Percentiles rank a stretch among this genome's conserved stretches.
Conservation (phyloP, 352 stramenopile genomes). For the Pythium chondricola region DNA sequence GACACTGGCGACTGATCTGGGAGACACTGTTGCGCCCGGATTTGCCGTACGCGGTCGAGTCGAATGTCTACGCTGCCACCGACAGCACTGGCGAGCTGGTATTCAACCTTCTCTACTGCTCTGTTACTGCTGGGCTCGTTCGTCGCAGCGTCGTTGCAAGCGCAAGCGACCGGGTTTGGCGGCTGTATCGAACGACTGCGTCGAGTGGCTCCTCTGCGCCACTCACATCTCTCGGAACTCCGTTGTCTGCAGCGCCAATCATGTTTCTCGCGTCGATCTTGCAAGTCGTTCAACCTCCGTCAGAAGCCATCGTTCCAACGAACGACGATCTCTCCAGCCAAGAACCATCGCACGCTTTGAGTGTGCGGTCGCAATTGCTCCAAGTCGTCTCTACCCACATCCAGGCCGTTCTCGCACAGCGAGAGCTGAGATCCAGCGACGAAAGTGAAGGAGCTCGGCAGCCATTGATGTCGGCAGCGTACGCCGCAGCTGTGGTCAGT, state of each 20-base stretch:
- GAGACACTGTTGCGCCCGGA: conserved; percentile 8
- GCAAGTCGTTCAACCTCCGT: conserved; percentile 11
- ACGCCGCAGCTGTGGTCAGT: conserved; percentile 1
- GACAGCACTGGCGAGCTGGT: conserved; percentile 9
- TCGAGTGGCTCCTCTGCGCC: neutral
- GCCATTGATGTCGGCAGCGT: neutral
- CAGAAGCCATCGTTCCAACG: neutral
- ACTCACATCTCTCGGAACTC: neutral
- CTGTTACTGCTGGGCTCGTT: conserved; percentile 7
- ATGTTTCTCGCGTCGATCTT: conserved; percentile 9
- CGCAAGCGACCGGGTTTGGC: conserved; percentile 11
- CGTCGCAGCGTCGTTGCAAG: neutral
- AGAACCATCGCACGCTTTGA: neutral
- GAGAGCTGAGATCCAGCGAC: conserved; percentile 11
- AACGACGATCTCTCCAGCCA: neutral
- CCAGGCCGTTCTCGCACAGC: conserved; percentile 3
- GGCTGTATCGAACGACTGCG: neutral
- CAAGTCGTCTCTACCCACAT: neutral
- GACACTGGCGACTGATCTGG: conserved; percentile 17
- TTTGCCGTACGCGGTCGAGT: conserved; percentile 9
- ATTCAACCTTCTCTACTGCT: conserved; percentile 10
- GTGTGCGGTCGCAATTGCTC: neutral
- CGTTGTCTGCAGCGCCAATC: conserved; percentile 7
- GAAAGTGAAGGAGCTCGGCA: conserved; percentile 1
- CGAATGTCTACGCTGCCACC: neutral